These are phyloP conservation scores for Cryptococcus amylolentus DNA, from an alignment of 1,284 basidiomycete species.

Conservation along the genomic window DNA sequence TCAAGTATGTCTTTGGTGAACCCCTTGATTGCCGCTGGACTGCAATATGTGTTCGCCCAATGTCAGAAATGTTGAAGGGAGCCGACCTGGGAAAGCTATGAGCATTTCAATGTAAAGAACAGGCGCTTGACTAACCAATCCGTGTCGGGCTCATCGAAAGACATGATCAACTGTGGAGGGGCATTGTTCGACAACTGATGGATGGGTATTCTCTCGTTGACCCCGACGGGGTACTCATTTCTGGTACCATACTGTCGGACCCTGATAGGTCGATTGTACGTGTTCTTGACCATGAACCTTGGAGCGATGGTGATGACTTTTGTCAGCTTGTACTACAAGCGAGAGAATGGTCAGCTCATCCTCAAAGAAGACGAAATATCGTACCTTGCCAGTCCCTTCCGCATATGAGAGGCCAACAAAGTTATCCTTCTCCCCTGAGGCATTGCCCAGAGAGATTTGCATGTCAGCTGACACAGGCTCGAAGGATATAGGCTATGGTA, in stretches of 20 bases:
- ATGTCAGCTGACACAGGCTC: constrained; percentile 90
- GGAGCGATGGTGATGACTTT: constrained; percentile 92
- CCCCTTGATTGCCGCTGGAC: constrained; percentile 51
- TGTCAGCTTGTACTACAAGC: constrained; percentile 74
- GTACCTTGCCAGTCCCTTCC: constrained; percentile 79
- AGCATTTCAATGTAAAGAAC: not conserved
- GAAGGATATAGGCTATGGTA: constrained; percentile 66
- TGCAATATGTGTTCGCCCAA: constrained; percentile 73
- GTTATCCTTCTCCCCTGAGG: constrained; percentile 69
- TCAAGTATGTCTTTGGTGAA: constrained; percentile 56
- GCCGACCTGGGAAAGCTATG: constrained; percentile 63
- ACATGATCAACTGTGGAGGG: constrained; percentile 69
- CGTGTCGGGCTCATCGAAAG: constrained; percentile 77
- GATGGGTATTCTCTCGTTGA: constrained; percentile 69
- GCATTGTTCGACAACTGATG: constrained; percentile 63
- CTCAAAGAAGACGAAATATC: constrained; percentile 5
- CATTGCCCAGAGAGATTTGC: constrained; percentile 68
- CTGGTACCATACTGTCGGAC: constrained; percentile 77
- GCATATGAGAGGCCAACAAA: constrained; percentile 88
- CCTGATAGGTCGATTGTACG: constrained; percentile 64
- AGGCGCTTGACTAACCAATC: constrained; percentile 62
- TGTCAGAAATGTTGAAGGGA: constrained; percentile 87
- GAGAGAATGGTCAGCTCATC: not conserved
- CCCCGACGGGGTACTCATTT: constrained; percentile 54
- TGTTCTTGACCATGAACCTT: constrained; percentile 86